Evolutionary conservation across 768 basidiomycete genomes (phyloP), one percentile per base, ranked within the genome.

Genomic region (Boletus rex-veris): DNA sequence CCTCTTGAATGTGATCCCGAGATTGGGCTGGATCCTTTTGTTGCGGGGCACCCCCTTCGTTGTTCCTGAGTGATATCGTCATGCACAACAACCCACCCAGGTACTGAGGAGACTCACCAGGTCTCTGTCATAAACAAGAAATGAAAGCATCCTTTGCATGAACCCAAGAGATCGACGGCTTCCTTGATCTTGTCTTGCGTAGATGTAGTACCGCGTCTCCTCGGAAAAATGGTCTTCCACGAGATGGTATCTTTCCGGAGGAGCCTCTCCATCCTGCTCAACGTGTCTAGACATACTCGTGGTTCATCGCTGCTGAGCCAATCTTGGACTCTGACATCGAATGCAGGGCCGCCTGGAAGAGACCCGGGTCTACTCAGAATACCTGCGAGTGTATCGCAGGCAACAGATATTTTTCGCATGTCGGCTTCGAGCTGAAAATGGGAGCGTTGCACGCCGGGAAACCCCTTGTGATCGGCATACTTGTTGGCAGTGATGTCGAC

Each of bases 401-500:
- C 53, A 9, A 56, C 55, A n/a, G 35, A 48, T 19, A 55, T 43
- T 15, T 11, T 55, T 35, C 24, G 45, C 53, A 56, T 55, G 5
- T 48, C 55, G 2, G 33, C 33, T 30, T 55, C 53, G 15, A 56
- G 14, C 41, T 33, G 53, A 24, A 56, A 56, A 39, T 56, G 52
- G 36, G 24, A 40, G 14, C 18, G 45, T 5, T 28, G 26, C 26
- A 28, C 26, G 26, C 26, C 26, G 26, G 26, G 19, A 4, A 6
- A 54, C 28, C 48, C 53, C 24, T 35, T 3, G 15, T 28, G 46
- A 28, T 56, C 37, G 14, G 55, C 42, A 12, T 45, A 44, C 4
- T 44, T 10, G 6, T 48, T 45, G 36, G 55, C 46, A 36, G 24
- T 45, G 5, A 11, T 8, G 19, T 39, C 8, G 3, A 57, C 47